phyloP scores from a whole-genome alignment of 306 rosid genomes.

The Trifolium repens region DNA sequence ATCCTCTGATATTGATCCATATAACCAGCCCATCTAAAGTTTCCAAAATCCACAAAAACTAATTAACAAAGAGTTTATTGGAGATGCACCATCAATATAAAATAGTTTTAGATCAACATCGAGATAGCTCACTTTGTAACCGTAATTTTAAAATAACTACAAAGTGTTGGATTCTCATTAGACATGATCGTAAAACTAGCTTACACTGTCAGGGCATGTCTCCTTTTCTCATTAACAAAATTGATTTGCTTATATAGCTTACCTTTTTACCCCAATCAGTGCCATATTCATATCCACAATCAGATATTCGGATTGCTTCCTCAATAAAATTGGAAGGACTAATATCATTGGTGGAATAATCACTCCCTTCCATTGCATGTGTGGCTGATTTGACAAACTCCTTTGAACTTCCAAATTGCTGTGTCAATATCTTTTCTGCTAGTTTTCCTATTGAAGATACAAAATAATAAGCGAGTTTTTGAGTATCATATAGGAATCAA shows the following conservation, averaged over 20 bases:
- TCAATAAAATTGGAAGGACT: slow-evolving; percentile 37
- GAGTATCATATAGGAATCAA: not conserved
- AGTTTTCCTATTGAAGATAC: slow-evolving; percentile 41
- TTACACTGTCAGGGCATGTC: no score
- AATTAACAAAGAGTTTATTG: not conserved
- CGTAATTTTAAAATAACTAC: no score
- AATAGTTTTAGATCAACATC: no score
- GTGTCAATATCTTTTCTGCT: slow-evolving; percentile 29
- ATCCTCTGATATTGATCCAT: slow-evolving; percentile 71
- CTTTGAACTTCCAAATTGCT: slow-evolving; percentile 61
- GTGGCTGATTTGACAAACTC: slow-evolving; percentile 53
- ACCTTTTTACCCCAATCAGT: slow-evolving; percentile 77
- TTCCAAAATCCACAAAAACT: not conserved
- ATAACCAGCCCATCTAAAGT: slow-evolving; percentile 45
- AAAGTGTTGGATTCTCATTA: no score
- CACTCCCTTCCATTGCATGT: slow-evolving; percentile 44
- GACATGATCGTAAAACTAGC: no score
- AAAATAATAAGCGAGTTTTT: not conserved
- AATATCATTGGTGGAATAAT: not conserved
- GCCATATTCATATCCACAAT: slow-evolving; percentile 56
- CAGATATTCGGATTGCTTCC: slow-evolving; percentile 53
- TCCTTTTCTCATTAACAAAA: not conserved
- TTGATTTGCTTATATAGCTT: not conserved
- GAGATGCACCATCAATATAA: no score
- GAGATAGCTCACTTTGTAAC: no score